phyloP scores from a whole-genome alignment of 345 rosid species.

The Draba incana region DNA sequence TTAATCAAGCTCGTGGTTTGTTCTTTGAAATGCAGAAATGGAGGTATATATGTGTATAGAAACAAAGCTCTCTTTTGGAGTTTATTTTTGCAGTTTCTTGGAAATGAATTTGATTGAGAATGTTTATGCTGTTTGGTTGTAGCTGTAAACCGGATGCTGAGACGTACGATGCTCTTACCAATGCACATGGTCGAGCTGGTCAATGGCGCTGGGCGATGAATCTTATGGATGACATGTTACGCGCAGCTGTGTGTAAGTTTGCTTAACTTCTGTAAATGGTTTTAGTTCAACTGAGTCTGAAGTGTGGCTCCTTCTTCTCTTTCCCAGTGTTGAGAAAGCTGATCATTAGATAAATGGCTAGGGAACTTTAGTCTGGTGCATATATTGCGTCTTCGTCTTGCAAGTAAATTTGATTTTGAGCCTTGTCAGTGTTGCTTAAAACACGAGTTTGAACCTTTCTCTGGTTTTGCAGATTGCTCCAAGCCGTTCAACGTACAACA shows the following conservation, averaged over 20 bases:
- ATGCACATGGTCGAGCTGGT: slow-evolving; percentile 87
- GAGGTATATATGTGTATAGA: slow-evolving; percentile 51
- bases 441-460: slow-evolving; percentile 12
- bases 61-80: not conserved
- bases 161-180: slow-evolving; percentile 86
- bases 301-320: slow-evolving; percentile 44
- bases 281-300: slow-evolving; percentile 45
- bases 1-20: slow-evolving; percentile 87
- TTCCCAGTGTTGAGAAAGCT: slow-evolving; percentile 14
- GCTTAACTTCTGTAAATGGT: slow-evolving; percentile 45
- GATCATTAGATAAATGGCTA: not conserved
- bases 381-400: not conserved
- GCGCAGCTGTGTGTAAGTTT: slow-evolving; percentile 76
- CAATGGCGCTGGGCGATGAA: slow-evolving; percentile 99
- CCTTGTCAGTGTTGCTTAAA: not conserved
- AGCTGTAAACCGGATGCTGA: slow-evolving; percentile 94
- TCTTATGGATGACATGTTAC: slow-evolving; percentile 87
- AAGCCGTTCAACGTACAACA: slow-evolving; percentile 84
- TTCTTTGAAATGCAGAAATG: slow-evolving; percentile 96
- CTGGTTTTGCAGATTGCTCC: slow-evolving; percentile 77
- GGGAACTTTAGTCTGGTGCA: not conserved
- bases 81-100: not conserved
- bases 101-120: not conserved
- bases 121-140: slow-evolving; percentile 15
- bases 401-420: slow-evolving; percentile 1